phyloP scores from a whole-genome alignment of 345 rosid species.

The Passiflora organensis region DNA sequence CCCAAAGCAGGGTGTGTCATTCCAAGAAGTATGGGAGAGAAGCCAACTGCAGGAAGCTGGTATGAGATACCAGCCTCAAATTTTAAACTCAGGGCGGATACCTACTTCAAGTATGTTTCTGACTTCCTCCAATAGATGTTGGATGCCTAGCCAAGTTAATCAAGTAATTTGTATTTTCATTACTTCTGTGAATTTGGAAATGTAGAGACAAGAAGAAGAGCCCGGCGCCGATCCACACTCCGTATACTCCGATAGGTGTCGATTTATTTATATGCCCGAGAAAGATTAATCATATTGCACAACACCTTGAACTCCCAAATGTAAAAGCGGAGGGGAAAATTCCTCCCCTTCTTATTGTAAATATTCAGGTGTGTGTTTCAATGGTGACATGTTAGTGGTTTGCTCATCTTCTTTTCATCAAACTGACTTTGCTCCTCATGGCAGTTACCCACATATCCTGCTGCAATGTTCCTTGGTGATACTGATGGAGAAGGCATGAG shows the following conservation, averaged over 20 bases:
- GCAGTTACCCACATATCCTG: constrained; percentile 94
- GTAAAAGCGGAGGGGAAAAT: constrained; percentile 52
- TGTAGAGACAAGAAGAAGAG: constrained; percentile 81
- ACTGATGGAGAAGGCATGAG: constrained; percentile 95
- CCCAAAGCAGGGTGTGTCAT: constrained; percentile 55
- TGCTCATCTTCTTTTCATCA: constrained; percentile 10
- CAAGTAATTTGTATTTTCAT: constrained; percentile 4
- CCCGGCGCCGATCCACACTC: constrained; percentile 54
- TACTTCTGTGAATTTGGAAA: background rate
- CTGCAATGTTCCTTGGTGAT: constrained; percentile 83
- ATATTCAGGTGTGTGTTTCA: constrained; percentile 62
- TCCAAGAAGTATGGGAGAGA: constrained; percentile 45
- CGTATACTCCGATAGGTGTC: constrained; percentile 72
- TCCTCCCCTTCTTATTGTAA: constrained; percentile 80
- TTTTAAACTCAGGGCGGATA: constrained; percentile 58
- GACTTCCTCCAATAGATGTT: constrained; percentile 4
- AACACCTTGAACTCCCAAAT: constrained; percentile 81
- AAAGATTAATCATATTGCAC: constrained; percentile 88
- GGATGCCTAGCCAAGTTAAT: constrained; percentile 1
- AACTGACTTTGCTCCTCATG: background rate
- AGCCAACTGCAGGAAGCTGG: constrained; percentile 48
- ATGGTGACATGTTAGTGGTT: background rate
- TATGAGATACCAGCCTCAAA: constrained; percentile 62
- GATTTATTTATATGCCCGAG: constrained; percentile 67
- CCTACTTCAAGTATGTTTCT: constrained; percentile 56